phyloP scores from a whole-genome alignment of 2,329 filamentous ascomycete species.

The Claviceps africana region DNA sequence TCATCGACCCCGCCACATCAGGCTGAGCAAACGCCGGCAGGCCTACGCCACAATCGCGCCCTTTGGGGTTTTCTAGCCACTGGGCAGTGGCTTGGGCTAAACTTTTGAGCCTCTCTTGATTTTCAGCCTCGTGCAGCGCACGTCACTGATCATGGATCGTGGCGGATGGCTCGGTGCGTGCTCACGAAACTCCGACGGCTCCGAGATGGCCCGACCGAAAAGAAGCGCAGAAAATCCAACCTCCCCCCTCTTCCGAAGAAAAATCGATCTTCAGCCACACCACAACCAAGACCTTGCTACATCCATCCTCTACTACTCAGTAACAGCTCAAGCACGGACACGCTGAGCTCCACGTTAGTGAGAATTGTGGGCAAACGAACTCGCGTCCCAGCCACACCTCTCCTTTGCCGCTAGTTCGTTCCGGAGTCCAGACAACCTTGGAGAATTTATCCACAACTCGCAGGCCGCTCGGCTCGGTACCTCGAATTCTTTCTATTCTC shows the following conservation, averaged over 20 bases:
- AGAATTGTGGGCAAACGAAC: neutral
- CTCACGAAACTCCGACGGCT: conserved; percentile 16
- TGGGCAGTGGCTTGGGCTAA: neutral
- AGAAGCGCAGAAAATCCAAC: conserved; percentile 6
- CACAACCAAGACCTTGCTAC: neutral
- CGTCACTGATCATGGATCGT: no score
- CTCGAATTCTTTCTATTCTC: conserved; percentile 4
- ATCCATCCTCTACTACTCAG: no score
- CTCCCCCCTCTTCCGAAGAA: neutral
- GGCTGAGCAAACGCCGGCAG: neutral
- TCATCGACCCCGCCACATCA: neutral
- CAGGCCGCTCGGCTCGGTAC: conserved; percentile 3
- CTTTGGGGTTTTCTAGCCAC: neutral
- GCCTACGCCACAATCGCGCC: conserved; percentile 5
- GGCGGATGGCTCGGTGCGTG: neutral
- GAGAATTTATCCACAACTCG: conserved; percentile 10
- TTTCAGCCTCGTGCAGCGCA: neutral
- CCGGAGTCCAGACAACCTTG: conserved; percentile 7
- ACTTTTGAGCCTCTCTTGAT: neutral
- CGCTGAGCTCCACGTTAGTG: neutral
- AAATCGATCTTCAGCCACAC: conserved; percentile 9
- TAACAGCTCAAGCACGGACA: neutral
- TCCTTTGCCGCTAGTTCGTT: neutral
- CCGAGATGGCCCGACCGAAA: conserved; percentile 14
- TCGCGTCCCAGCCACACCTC: conserved; percentile 4